Base-by-base conservation (phyloP, 768 basidiomycete species). In the Hebeloma cylindrosporum region DNA sequence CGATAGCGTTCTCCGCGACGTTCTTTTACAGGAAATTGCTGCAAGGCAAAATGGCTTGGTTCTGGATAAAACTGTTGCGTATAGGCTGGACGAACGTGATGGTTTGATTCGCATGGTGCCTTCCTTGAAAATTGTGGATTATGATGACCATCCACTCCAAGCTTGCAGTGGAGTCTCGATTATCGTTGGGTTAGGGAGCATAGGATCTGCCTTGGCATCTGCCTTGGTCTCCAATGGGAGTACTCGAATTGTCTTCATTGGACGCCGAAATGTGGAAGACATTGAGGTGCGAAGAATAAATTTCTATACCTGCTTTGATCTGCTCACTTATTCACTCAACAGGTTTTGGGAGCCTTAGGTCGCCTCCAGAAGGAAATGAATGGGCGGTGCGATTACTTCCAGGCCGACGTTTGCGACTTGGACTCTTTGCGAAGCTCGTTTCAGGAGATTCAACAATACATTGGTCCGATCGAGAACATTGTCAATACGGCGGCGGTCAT, bases 161-260 rank as follows among this genome's bases (percentile, higher is more conserved):
- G 28, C 33, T 7, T 16, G 3, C 8, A 25, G 14, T 6, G 58
- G 60, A 5, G 32, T 48, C 8, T 40, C 59, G 2, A 42, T 62
- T 13, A 52, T 62, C 20, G 48, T 59, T 11, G 60, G 62, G 3
- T 48, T 64, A 47, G 62, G 62, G 2, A 60, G 57, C 32, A 62
- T 64, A 16, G 60, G 62, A 2, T 20, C 33, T 23, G 52, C 54
- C 20, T 39, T 64, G 13, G 59, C 50, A 26, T 16, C 42, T 5
- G 13, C 46, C 6, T 40, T 64, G 37, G 17, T 45, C 28, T 25
- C 54, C 6, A 22, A 43, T 5, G 48, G 53, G 5, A 50, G 51
- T 7, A 25, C 37, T 13, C 30, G 27, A 1, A 48, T 64, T n/a
- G 46, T 59, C 4, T 56, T 56, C 20, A 39, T 56, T 38, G 62